Percentiles rank a stretch among this genome's conserved stretches.
phyloP scores from a whole-genome alignment of 768 basidiomycete genomes.

The Saitozyma sp. region DNA sequence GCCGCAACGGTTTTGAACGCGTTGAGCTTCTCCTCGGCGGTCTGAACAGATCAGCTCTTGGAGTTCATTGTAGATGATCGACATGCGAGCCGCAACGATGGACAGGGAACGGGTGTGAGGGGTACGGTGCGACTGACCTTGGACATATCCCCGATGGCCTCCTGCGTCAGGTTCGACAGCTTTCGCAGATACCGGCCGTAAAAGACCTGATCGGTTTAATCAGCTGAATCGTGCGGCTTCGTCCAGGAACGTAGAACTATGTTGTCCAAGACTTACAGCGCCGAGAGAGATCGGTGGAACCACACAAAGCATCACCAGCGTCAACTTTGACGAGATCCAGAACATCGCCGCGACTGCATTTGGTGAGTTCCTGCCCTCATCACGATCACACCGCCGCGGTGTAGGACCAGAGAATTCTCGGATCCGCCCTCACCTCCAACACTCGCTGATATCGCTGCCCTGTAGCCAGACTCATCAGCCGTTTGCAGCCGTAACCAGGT shows the following conservation, averaged over 20 bases:
- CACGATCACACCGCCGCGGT: too few relatives aligned
- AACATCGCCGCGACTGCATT: conserved; percentile 86
- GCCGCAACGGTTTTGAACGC: conserved; percentile 73
- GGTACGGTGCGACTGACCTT: conserved; percentile 55
- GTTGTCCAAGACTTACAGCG: conserved; percentile 32
- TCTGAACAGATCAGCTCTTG: conserved; percentile 58
- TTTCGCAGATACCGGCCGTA: conserved; percentile 94
- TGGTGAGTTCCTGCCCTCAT: not conserved
- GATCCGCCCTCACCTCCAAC: conserved; percentile 72
- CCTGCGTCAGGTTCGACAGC: conserved; percentile 87
- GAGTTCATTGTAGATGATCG: not conserved
- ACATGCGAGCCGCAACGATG: not conserved
- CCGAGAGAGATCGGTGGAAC: conserved; percentile 66
- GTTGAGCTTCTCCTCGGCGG: conserved; percentile 89
- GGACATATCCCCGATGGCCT: conserved; percentile 93
- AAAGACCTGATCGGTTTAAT: conserved; percentile 64
- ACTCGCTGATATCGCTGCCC: conserved; percentile 87
- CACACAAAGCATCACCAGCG: conserved; percentile 85
- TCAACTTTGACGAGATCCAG: conserved; percentile 74
- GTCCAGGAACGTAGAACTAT: not conserved
- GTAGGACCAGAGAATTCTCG: too few relatives aligned
- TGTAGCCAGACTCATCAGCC: conserved; percentile 50
- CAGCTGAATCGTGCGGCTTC: not conserved
- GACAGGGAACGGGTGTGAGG: not conserved
- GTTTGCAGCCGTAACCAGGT: not conserved